Conservation (phyloP, 1,284 basidiomycete species). For the Phylloboletellus chloephorus region DNA sequence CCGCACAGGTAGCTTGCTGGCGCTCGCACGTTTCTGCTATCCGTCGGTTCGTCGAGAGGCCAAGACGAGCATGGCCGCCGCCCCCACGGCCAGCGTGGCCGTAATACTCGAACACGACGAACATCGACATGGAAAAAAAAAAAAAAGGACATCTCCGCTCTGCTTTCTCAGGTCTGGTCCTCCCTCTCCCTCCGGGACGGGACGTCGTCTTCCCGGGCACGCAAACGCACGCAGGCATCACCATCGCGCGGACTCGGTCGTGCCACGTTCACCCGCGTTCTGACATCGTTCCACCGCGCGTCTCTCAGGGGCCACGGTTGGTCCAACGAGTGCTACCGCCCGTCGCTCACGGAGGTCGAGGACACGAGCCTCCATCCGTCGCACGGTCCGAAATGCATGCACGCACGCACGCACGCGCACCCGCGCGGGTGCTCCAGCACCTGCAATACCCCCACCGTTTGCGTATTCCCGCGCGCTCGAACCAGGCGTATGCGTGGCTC, state of each 20-base stretch:
- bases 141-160: slow-evolving; percentile 56
- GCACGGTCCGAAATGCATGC: slow-evolving; percentile 58
- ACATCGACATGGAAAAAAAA: slow-evolving; percentile 71
- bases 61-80: slow-evolving; percentile 2
- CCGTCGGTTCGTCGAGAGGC: slow-evolving; percentile 36
- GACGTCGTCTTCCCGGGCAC: slow-evolving; percentile 71
- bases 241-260: not conserved
- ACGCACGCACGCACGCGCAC: slow-evolving; percentile 59
- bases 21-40: slow-evolving; percentile 63
- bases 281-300: slow-evolving; percentile 2
- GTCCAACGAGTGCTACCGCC: slow-evolving; percentile 53
- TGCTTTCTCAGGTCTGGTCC: slow-evolving; percentile 50
- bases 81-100: slow-evolving; percentile 32
- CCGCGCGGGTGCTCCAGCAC: slow-evolving; percentile 49
- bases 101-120: slow-evolving; percentile 78
- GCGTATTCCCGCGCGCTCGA: slow-evolving; percentile 72
- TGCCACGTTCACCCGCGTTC: not conserved
- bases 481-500: slow-evolving; percentile 71
- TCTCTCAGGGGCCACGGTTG: slow-evolving; percentile 68
- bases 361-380: slow-evolving; percentile 47
- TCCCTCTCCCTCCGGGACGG: slow-evolving; percentile 62
- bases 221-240: slow-evolving; percentile 21
- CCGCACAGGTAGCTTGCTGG: slow-evolving; percentile 67
- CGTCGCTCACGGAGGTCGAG: slow-evolving; percentile 25
- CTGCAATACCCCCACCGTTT: slow-evolving; percentile 55